Evolutionary conservation across 352 stramenopile species (phyloP), one percentile per base, ranked within the genome.

Genomic region (Pythium monospermum): DNA sequence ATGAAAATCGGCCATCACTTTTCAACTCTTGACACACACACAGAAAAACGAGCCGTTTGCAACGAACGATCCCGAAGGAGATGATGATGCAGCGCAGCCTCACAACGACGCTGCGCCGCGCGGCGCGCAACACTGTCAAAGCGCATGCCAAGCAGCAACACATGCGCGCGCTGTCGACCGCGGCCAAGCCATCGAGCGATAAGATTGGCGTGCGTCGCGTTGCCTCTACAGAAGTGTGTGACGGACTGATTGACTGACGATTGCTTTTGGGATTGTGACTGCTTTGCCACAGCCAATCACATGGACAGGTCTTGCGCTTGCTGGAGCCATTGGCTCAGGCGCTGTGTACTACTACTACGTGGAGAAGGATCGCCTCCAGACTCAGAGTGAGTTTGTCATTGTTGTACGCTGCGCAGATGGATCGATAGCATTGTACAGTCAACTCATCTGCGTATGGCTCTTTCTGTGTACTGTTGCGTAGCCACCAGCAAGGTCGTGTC

Each of bases 331-430:
- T 33, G 84, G 85, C 31, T 73, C 66, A 10, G 87, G 83, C 23
- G 71, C 76, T 2, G 80, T 95, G 52, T 80, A 83, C 60, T 96
- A 96, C 64, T 97, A 95, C 67, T 85, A 91, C 59, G 69, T 58
- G 33, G 83, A 96, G 71, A 96, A 96, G 66, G 83, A 96, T 38
- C 76, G 83, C 0, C 54, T 91, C 36, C 80, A 95, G 66, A 91
- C 76, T 15, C 79, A 91, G 65, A 87, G 77, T 89, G 57, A 51
- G 76, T 69, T 18, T 11, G 8, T n/a, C 27, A 27, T 10, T 2
- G 28, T 2, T 21, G 6, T 25, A 18, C 2, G 12, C n/a, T 42
- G n/a, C 26, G 36, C 36, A 42, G 2, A 13, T 10, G 36, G 36
- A 25, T 8, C 4, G 15, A 6, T 21, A 12, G n/a, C 7, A 12